phyloP scores from a whole-genome alignment of 208 protist genomes.

The Strigomonas galati region DNA sequence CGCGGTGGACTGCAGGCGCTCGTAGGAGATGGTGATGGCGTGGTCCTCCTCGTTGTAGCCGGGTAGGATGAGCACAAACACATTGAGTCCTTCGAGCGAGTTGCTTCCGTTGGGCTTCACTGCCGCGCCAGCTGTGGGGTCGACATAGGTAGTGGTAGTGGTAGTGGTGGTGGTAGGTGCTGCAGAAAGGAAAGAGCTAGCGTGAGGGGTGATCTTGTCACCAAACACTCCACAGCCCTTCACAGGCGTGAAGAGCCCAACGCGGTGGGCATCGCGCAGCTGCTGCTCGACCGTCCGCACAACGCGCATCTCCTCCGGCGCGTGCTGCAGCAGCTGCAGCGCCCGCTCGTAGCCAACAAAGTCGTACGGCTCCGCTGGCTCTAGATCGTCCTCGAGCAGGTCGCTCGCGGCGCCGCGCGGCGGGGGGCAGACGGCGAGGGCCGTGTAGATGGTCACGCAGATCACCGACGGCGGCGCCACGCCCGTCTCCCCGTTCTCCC shows the following conservation, averaged over 20 bases:
- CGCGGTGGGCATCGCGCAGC: constrained; percentile 37
- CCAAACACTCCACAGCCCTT: constrained; percentile 72
- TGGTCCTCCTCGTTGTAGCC: constrained; percentile 24
- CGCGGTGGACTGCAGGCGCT: too few species aligned
- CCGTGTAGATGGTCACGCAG: constrained; percentile 61
- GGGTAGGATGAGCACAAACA: constrained; percentile 20
- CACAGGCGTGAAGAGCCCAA: constrained; percentile 54
- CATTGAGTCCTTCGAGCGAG: constrained; percentile 12
- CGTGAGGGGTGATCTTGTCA: constrained; percentile 26
- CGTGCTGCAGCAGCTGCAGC: constrained; percentile 24
- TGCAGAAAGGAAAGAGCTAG: neutral
- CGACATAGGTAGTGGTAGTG: constrained; percentile 19
- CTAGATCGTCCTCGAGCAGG: constrained; percentile 44
- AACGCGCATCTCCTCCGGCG: constrained; percentile 41
- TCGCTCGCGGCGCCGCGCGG: constrained; percentile 51
- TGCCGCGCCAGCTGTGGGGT: constrained; percentile 13
- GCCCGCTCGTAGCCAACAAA: constrained; percentile 65
- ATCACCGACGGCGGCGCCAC: neutral
- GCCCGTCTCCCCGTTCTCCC: neutral
- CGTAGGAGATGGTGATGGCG: neutral
- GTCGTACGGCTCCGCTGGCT: constrained; percentile 72
- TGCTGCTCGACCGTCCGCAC: constrained; percentile 37
- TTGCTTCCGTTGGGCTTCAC: constrained; percentile 13
- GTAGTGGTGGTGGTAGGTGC: constrained; percentile 5
- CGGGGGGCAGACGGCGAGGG: constrained; percentile 56